Evolutionary conservation across 192 early-diverging fungal species (phyloP), one percentile per base, ranked within the genome.

Genomic region (Powellomyces hirtus): DNA sequence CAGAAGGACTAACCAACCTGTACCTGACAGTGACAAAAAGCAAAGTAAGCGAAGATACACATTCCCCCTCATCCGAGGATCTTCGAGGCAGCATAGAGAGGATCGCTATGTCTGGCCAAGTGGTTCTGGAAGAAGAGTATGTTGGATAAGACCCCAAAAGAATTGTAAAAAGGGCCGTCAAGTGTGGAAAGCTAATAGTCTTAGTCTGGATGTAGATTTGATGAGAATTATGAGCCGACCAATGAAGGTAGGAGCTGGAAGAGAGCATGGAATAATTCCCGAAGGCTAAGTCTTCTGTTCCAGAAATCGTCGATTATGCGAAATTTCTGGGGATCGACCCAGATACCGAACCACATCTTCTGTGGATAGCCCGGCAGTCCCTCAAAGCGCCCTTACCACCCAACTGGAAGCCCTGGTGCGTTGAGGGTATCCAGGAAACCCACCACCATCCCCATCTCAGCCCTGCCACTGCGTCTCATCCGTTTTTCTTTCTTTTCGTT

Each of bases 331-430:
- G 86, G 0, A 88, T 88, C 73, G 79, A 88, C 58, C 55, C 71
- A 24, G 75, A 84, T 11, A 76, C 72, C 46, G 86, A 88, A 38
- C 70, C 73, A 45, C 46, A 84, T 50, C 66, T 88, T 5, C 69
- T 88, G 27, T 88, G 86, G 86, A 88, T 88, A 36, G 86, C 86
- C 2, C 58, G 82, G 37, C 81, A 88, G 40, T 82, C 79, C 0
- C 61, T 88, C 11, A 88, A 88, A 68, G 86, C 86, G 0, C 85
- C 85, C 1, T 66, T 88, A 2, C 86, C 86, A 0, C 37, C 66
- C n/a, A 75, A 87, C 49, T 88, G 86, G 86, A 88, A 88, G 60
- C 86, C 86, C 44, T 88, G 85, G 84, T 78, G 76, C 5, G 6
- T n/a, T n/a, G n/a, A n/a, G n/a, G n/a, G n/a, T n/a, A n/a, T n/a